Conservation (phyloP, 805 yeast species). For the Candida stauntonica region DNA sequence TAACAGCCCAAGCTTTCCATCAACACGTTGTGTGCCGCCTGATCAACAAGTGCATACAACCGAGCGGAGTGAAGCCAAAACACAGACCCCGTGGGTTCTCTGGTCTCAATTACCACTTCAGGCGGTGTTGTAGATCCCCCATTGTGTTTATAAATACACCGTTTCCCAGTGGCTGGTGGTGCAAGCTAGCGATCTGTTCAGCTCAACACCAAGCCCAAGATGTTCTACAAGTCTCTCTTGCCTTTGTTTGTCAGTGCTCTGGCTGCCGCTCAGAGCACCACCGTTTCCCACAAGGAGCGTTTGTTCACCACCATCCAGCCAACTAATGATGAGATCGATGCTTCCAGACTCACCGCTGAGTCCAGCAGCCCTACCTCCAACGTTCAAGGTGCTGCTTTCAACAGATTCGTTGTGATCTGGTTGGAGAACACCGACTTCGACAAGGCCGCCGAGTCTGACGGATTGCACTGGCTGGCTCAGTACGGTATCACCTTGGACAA, state of each 20-base stretch:
- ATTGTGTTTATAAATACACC: not conserved
- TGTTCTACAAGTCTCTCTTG: conserved; percentile 3
- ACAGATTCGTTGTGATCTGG: conserved; percentile 41
- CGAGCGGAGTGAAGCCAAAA: too few species aligned
- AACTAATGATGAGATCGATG: conserved; percentile 6
- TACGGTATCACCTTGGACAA: conserved; percentile 44
- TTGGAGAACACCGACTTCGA: conserved; percentile 49
- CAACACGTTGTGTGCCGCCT: not conserved
- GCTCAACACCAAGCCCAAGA: not conserved
- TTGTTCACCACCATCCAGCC: conserved; percentile 11
- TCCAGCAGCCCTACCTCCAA: conserved; percentile 28
- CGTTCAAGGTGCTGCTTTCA: conserved; percentile 37
- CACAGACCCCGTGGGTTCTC: too few species aligned
- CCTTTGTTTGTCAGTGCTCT: too few species aligned
- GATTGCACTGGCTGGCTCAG: conserved; percentile 38
- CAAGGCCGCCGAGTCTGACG: conserved; percentile 43
- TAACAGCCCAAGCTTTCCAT: not conserved
- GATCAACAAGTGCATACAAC: too few species aligned
- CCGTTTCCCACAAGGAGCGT: conserved; percentile 8
- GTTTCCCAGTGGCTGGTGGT: not conserved
- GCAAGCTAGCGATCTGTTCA: not conserved
- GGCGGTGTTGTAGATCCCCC: too few species aligned
- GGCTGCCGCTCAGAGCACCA: conserved; percentile 1
- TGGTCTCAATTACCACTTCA: too few species aligned
- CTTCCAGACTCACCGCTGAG: conserved; percentile 17